Conservation (phyloP, 2,329 filamentous ascomycete genomes). For the Fusarium nanum region DNA sequence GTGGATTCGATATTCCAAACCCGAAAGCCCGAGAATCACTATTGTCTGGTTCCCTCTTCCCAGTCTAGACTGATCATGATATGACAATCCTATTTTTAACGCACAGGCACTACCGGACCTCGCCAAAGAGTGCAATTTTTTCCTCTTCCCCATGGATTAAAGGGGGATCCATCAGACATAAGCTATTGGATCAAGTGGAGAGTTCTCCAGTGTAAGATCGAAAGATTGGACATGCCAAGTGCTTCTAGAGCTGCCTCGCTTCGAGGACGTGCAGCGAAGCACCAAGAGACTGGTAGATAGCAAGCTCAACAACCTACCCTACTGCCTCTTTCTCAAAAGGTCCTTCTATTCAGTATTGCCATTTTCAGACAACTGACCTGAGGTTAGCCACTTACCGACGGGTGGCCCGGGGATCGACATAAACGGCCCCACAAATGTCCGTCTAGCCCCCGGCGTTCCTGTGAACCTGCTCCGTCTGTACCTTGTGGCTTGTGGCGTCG, state of each 20-base stretch:
- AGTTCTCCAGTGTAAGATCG: background rate
- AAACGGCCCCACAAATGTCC: slow-evolving; percentile 19
- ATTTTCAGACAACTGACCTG: slow-evolving; percentile 12
- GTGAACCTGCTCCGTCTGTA: background rate
- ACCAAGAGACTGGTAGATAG: background rate
- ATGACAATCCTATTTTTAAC: slow-evolving; percentile 5
- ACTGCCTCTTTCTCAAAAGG: background rate
- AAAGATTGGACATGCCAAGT: background rate
- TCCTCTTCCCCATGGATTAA: background rate
- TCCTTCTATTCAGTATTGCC: background rate
- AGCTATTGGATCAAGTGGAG: background rate
- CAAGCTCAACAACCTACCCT: background rate
- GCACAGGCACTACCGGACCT: slow-evolving; percentile 4
- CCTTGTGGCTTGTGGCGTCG: background rate
- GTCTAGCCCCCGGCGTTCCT: slow-evolving; percentile 1
- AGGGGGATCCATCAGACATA: background rate
- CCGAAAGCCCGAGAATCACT: background rate
- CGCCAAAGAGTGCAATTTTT: slow-evolving; percentile 6
- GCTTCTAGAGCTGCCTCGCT: background rate
- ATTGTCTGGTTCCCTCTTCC: background rate
- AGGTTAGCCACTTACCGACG: slow-evolving; percentile 21
- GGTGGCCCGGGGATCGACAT: slow-evolving; percentile 13
- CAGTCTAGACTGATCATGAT: slow-evolving; percentile 15
- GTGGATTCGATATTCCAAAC: background rate
- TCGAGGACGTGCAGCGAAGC: background rate